Percentiles rank a stretch among this genome's conserved stretches.
Conservation (phyloP, 1,284 basidiomycete species). For the Chiua sp. region DNA sequence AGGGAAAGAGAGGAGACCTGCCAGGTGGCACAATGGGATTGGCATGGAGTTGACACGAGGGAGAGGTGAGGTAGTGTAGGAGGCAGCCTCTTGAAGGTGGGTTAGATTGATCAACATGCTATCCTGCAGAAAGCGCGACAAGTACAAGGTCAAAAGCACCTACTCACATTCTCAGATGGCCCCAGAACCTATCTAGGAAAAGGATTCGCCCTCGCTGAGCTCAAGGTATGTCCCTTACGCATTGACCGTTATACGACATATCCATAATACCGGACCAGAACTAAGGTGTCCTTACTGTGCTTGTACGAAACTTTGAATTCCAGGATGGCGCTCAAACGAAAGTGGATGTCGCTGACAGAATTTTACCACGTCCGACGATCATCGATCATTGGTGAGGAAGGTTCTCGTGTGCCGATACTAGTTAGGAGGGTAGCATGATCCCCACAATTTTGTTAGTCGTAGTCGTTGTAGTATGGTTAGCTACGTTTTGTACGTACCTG, state of each 20-base stretch:
- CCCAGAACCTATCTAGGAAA: slow-evolving; percentile 52
- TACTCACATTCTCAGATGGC: slow-evolving; percentile 56
- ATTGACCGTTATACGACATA: no score
- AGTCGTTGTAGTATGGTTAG: background rate
- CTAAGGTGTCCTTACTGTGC: slow-evolving; percentile 50
- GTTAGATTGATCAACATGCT: slow-evolving; percentile 13
- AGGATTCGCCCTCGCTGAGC: slow-evolving; percentile 47
- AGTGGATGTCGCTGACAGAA: slow-evolving; percentile 40
- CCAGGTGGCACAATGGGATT: no score
- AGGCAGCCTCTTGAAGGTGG: no score
- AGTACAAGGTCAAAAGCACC: slow-evolving; percentile 45
- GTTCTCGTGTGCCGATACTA: slow-evolving; percentile 46
- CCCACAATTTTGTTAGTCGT: background rate
- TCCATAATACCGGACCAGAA: background rate
- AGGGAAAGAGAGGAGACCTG: no score
- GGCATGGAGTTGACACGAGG: no score
- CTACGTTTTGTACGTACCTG: background rate
- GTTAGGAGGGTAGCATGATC: slow-evolving; percentile 27
- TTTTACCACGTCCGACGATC: slow-evolving; percentile 50
- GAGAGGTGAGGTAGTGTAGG: no score
- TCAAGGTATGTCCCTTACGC: slow-evolving; percentile 17
- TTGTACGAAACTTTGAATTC: slow-evolving; percentile 53
- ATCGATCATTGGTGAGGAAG: slow-evolving; percentile 43
- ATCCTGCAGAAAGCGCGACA: slow-evolving; percentile 35
- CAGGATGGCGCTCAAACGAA: slow-evolving; percentile 44